These are phyloP conservation scores for Alternaria hordeiaustralica DNA, from an alignment of 2,329 filamentous ascomycete species.

Conservation along the genomic window DNA sequence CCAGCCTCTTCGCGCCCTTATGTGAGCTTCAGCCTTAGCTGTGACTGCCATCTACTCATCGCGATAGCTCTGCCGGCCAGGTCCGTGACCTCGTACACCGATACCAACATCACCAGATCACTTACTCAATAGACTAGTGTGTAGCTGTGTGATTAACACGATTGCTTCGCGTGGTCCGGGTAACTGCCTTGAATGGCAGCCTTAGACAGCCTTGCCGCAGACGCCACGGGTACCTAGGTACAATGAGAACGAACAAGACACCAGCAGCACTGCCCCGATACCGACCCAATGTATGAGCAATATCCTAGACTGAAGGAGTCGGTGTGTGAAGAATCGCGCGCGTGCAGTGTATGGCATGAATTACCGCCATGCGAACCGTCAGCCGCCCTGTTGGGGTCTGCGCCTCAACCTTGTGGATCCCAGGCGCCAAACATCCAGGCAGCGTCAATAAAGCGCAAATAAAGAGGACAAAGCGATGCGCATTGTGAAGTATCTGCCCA, in stretches of 20 bases:
- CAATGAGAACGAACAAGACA: background rate
- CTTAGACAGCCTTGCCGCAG: slow-evolving; percentile 8
- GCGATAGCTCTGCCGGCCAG: background rate
- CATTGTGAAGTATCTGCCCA: background rate
- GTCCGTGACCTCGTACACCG: background rate
- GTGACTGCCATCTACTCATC: background rate
- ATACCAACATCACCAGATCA: background rate
- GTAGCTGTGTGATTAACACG: background rate
- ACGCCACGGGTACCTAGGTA: background rate
- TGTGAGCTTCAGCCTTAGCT: slow-evolving; percentile 2
- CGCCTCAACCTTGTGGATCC: background rate
- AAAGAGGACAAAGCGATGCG: slow-evolving; percentile 3
- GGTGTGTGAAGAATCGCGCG: background rate
- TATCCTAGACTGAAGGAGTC: background rate
- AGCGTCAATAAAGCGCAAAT: slow-evolving; percentile 1
- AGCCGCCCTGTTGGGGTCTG: background rate
- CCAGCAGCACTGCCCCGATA: background rate
- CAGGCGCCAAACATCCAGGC: background rate
- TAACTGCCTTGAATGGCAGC: background rate
- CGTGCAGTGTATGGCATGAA: background rate
- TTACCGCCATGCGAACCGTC: background rate
- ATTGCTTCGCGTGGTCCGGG: background rate
- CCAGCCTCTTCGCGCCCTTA: background rate
- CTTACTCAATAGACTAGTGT: background rate
- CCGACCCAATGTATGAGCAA: background rate